Conservation (phyloP, 2,329 filamentous ascomycete species). For the Neonectria neomacrospora region DNA sequence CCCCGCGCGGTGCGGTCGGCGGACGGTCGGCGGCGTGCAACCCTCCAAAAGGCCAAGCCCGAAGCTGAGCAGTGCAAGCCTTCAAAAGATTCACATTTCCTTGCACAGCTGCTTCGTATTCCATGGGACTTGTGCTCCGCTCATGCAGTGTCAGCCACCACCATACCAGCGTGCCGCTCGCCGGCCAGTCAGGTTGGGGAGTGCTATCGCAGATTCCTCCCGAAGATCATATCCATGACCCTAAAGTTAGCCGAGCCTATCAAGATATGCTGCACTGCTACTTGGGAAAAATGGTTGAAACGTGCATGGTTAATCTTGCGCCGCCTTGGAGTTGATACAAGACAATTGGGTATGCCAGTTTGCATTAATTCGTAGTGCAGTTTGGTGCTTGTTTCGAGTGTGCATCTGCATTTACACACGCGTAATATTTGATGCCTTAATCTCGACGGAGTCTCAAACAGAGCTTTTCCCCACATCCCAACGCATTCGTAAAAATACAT, state of each 20-base stretch:
- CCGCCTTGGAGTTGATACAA: too few relatives aligned
- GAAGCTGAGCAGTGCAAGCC: not conserved
- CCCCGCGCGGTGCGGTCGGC: not conserved
- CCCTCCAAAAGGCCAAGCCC: not conserved
- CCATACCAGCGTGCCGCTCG: not conserved
- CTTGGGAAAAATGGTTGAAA: not conserved
- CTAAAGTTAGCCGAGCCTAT: not conserved
- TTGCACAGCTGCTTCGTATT: not conserved
- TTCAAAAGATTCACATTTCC: not conserved
- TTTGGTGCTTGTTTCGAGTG: not conserved
- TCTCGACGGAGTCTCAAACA: not conserved
- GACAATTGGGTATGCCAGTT: too few relatives aligned
- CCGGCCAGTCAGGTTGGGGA: not conserved
- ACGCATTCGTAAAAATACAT: too few relatives aligned
- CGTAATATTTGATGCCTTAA: not conserved
- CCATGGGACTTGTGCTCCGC: not conserved
- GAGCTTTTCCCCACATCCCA: not conserved
- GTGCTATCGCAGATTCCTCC: not conserved
- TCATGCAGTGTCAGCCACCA: not conserved
- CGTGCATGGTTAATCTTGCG: too few relatives aligned
- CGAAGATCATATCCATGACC: not conserved
- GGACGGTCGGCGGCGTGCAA: not conserved
- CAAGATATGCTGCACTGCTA: too few relatives aligned
- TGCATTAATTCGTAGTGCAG: too few relatives aligned
- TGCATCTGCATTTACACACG: not conserved